Base-by-base conservation (phyloP, 495 filamentous ascomycete genomes). In the Rhizodiscina lignyota region DNA sequence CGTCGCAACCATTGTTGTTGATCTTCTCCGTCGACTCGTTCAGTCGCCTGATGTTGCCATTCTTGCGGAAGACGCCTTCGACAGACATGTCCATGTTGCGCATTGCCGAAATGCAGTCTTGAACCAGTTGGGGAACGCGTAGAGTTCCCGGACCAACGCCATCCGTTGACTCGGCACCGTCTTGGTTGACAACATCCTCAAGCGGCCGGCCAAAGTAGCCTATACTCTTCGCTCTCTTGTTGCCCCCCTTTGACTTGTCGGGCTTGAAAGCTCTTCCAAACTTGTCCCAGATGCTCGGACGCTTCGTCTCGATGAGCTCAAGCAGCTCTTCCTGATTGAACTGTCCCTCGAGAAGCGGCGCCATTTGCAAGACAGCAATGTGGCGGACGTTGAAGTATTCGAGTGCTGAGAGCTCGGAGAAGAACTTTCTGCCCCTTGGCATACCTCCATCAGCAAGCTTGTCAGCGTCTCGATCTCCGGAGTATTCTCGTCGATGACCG, bases 1-100 rank as follows among this genome's bases (percentile, higher is more conserved):
- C 67, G 35, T 82, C 82, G 32, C 74, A 74, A 31, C 79, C 83
- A 34, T 81, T 81, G 34, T 60, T 66, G 53, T 99, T 87, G 35
- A 96, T 79, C 44, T 72, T 61, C 27, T 87, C 83, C 19, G 78
- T 72, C 15, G 91, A 59, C 36, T 94, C 85, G 42, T 79, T 80
- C 18, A 96, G 65, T 34, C 82, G 77, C 48, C 79, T 78, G 52
- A 99, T 94, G 51, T 94, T 96, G 39, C 89, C 89, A 49, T 94
- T 99, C 66, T 99, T 99, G 36, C 89, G 79, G 70, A 99, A 99
- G 31, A 99, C 87, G 49, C 91, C 91, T 51, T 99, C 89, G 5
- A 96, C 83, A 13, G 84, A 92, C 67, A 99, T 92, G 57, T 99
- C 89, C 85, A 96, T 99, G 50, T 83, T 87, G 42, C 83, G 74